Percentiles rank a stretch among this genome's conserved stretches.
Conservation (phyloP, 768 basidiomycete species). For the Sistotremastrum suecicum region DNA sequence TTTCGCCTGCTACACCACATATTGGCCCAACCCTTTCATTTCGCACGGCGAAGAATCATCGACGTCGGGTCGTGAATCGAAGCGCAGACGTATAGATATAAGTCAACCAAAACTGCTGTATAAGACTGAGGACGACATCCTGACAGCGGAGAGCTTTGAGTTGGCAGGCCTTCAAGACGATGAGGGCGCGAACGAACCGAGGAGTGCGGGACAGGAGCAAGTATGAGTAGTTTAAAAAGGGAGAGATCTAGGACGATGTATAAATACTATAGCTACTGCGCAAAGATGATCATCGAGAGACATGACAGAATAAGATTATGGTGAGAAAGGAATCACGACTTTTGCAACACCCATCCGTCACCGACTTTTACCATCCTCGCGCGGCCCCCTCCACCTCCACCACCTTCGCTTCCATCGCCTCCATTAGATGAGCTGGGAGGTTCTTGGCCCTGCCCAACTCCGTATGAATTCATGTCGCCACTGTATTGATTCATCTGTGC, state of each 20-base stretch:
- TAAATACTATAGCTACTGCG: too few species aligned
- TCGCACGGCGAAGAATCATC: not conserved
- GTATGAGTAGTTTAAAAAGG: too few species aligned
- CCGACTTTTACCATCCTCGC: slow-evolving; percentile 30
- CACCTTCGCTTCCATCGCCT: not conserved
- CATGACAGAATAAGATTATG: slow-evolving; percentile 1
- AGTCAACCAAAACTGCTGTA: slow-evolving; percentile 31
- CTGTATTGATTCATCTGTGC: not conserved
- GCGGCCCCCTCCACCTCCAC: slow-evolving; percentile 2
- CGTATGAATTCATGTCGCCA: too few species aligned
- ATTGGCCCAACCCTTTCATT: slow-evolving; percentile 52
- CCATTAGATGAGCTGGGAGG: too few species aligned
- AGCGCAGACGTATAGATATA: slow-evolving; percentile 19
- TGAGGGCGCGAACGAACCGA: slow-evolving; percentile 1
- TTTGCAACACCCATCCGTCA: slow-evolving; percentile 59
- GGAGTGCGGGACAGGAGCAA: too few species aligned
- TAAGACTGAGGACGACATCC: slow-evolving; percentile 12
- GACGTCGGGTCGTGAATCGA: slow-evolving; percentile 3
- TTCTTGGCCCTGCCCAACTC: too few species aligned
- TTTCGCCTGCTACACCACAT: slow-evolving; percentile 37
- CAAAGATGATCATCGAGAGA: too few species aligned
- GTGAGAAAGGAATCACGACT: slow-evolving; percentile 7
- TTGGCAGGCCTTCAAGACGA: slow-evolving; percentile 30
- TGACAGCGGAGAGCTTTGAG: slow-evolving; percentile 29
- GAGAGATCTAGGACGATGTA: too few species aligned